These are phyloP conservation scores for Xylaria polymorpha DNA, from an alignment of 2,329 filamentous ascomycete species.

Conservation along the genomic window DNA sequence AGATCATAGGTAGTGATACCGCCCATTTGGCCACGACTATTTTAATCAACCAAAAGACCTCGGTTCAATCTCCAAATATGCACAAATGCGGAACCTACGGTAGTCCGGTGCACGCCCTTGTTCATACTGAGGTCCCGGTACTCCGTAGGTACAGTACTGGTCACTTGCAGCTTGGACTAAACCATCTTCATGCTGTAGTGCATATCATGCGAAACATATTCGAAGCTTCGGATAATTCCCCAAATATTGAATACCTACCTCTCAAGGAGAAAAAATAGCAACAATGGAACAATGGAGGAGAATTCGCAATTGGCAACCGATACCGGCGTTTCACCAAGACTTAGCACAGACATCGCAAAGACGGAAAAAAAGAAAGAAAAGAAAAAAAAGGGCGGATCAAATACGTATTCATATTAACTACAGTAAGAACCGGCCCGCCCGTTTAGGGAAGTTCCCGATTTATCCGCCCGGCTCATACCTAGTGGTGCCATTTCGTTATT, in stretches of 20 bases:
- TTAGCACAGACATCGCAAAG: neutral
- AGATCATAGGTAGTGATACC: neutral
- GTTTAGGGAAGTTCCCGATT: conserved; percentile 15
- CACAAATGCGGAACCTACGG: neutral
- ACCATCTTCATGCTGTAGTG: neutral
- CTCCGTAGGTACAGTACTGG: too few relatives aligned
- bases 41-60: neutral
- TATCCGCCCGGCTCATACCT: conserved; percentile 14
- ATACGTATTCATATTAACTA: conserved; percentile 14
- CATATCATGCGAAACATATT: too few relatives aligned
- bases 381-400: neutral
- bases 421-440: neutral
- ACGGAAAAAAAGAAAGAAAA: neutral
- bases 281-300: neutral
- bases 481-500: neutral
- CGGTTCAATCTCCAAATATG: conserved; percentile 6
- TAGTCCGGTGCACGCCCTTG: neutral
- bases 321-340: neutral
- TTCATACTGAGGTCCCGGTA: too few relatives aligned
- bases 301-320: neutral
- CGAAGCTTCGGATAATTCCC: too few relatives aligned
- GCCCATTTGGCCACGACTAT: neutral
- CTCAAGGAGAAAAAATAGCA: neutral
- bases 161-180: neutral
- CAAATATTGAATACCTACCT: neutral